phyloP scores from a whole-genome alignment of 2,329 filamentous ascomycete species.

The Trichophyton verrucosum region DNA sequence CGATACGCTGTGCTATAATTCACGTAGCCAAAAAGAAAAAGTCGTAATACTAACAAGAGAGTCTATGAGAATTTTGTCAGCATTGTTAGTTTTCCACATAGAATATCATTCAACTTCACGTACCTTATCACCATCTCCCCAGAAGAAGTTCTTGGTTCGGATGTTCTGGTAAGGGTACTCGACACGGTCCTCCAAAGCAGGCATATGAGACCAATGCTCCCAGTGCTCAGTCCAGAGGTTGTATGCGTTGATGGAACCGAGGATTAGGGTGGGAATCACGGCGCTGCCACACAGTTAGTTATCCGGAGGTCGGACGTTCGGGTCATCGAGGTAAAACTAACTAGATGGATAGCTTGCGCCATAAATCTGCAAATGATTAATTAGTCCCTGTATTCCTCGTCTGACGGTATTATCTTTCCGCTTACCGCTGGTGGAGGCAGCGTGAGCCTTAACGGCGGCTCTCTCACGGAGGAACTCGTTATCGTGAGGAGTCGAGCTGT shows the following conservation, averaged over 20 bases:
- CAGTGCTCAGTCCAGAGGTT: conserved; percentile 91
- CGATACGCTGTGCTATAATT: not conserved
- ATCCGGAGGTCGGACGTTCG: not conserved
- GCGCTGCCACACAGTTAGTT: conserved; percentile 42
- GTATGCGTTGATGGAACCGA: conserved; percentile 71
- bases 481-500: conserved; percentile 52
- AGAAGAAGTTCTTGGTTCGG: conserved; percentile 87
- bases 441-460: conserved; percentile 80
- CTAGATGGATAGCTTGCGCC: conserved; percentile 94
- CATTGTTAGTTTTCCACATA: not conserved
- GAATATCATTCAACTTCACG: conserved; percentile 18
- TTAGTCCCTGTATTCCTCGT: not conserved
- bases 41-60: not conserved
- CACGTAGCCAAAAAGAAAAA: not conserved
- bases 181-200: conserved; percentile 75
- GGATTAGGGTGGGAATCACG: conserved; percentile 58
- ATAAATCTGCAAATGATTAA: conserved; percentile 54
- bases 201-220: conserved; percentile 82
- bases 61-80: not conserved
- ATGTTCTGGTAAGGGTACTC: conserved; percentile 99
- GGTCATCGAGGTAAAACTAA: conserved; percentile 33
- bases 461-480: conserved; percentile 93
- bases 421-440: conserved; percentile 69
- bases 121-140: conserved; percentile 93
- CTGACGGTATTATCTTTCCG: conserved; percentile 18